Evolutionary conservation across 2,329 filamentous ascomycete species (phyloP).

Genomic region (Alternaria arborescens): DNA sequence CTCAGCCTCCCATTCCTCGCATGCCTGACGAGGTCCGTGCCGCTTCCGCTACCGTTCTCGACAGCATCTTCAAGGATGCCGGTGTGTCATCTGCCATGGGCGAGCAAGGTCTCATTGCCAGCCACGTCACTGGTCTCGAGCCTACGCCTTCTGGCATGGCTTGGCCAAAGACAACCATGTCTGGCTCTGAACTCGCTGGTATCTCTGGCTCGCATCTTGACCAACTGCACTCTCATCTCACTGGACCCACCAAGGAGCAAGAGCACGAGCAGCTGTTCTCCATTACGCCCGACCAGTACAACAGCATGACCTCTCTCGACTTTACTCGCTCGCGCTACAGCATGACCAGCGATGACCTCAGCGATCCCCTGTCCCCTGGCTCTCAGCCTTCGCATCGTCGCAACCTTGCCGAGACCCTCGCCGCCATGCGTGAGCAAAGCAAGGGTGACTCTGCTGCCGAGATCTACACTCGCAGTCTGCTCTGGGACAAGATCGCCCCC

Average conservation of each 20-base stretch:
- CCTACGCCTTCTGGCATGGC: slow-evolving; percentile 49
- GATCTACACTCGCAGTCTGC: slow-evolving; percentile 88
- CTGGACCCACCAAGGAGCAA: slow-evolving; percentile 78
- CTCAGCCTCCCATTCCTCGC: slow-evolving; percentile 74
- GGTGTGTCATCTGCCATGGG: slow-evolving; percentile 61
- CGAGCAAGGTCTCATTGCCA: slow-evolving; percentile 61
- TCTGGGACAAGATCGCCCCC: slow-evolving; percentile 92
- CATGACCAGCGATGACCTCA: slow-evolving; percentile 59
- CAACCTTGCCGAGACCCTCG: slow-evolving; percentile 81
- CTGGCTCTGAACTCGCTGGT: slow-evolving; percentile 48
- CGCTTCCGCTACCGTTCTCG: slow-evolving; percentile 78
- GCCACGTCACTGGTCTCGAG: slow-evolving; percentile 54
- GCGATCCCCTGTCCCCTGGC: slow-evolving; percentile 48
- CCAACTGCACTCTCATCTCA: slow-evolving; percentile 57
- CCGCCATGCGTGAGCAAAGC: slow-evolving; percentile 75
- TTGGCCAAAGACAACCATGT: slow-evolving; percentile 50
- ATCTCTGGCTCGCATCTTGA: slow-evolving; percentile 49
- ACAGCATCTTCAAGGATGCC: slow-evolving; percentile 83
- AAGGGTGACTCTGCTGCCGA: slow-evolving; percentile 79
- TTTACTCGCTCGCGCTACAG: slow-evolving; percentile 64
- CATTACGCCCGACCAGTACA: slow-evolving; percentile 87
- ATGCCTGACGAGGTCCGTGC: slow-evolving; percentile 83
- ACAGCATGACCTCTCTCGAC: slow-evolving; percentile 78
- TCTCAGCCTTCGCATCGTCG: slow-evolving; percentile 66
- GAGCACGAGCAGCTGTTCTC: slow-evolving; percentile 88